Evolutionary conservation across 352 stramenopile genomes (phyloP), one percentile per base, ranked within the genome.

Genomic region (Blastocystis sp.): DNA sequence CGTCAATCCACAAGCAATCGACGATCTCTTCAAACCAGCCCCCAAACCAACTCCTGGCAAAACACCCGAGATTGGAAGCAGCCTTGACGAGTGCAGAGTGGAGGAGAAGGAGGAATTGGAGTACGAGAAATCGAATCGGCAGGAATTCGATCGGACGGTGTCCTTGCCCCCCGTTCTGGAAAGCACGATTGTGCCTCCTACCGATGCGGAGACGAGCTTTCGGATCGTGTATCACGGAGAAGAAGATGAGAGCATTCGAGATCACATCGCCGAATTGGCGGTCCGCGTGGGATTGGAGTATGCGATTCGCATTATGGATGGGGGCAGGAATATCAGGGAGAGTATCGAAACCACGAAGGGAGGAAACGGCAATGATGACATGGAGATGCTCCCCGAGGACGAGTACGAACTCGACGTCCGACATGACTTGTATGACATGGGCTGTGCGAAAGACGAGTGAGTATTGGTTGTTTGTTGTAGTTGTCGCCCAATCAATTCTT

Each of bases 381-480:
- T 74, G 64, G 64, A 74, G 40, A 74, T 74, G 64, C 21, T 74
- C 0, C 64, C 64, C 11, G 64, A 74, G 21, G 64, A 74, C 23
- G 41, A 11, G 10, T 2, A 9, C 17, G 64, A 45, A 23, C 10
- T 7, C 0, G 64, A 53, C 7, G 23, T 45, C 3, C 10, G 40
- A 23, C 7, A 10, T 52, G 64, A 74, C 34, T 17, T 52, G 28
- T 74, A 19, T 34, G 41, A 74, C 45, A 74, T 45, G 28, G 64
- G 64, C 1, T 74, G 64, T 74, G n/a, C 23, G 45, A 74, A 74
- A 21, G 64, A 74, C 43, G 34, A 23, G 64, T 52, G 34, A 34
- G 28, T 34, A 0, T 34, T 34, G 60, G 21, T 7, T 74, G 64
- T 74, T 74, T 74, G n/a, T 48, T 74, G 7, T 38, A 74, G 19